phyloP scores from a whole-genome alignment of 305 asterid genomes.

The Fraxinus floribunda region DNA sequence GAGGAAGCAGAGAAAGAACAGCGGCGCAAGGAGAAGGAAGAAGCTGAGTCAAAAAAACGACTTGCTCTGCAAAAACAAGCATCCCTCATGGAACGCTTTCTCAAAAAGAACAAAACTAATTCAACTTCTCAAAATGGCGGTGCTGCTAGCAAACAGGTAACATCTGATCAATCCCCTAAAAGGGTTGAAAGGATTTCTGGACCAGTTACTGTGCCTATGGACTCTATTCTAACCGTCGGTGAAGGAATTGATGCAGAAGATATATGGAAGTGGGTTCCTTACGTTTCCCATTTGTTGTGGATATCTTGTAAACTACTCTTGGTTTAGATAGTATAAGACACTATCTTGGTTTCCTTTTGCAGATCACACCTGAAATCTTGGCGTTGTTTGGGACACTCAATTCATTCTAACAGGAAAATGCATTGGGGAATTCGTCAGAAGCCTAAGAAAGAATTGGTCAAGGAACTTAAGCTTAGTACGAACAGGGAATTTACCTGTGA shows the following conservation, averaged over 20 bases:
- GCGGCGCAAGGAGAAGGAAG: conserved; percentile 85
- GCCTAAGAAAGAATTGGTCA: conserved; percentile 73
- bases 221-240: conserved; percentile 48
- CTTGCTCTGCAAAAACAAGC: conserved; percentile 83
- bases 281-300: conserved; percentile 16
- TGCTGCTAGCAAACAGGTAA: conserved; percentile 32
- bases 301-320: background rate
- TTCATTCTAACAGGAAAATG: conserved; percentile 41
- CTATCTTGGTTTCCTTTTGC: conserved; percentile 33
- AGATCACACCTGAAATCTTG: conserved; percentile 76
- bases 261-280: conserved; percentile 60
- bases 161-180: conserved; percentile 31
- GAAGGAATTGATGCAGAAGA: conserved; percentile 41
- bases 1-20: conserved; percentile 76
- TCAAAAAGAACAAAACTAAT: conserved; percentile 49
- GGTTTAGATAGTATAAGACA: conserved; percentile 12
- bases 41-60: conserved; percentile 60
- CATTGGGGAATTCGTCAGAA: conserved; percentile 84
- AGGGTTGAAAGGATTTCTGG: conserved; percentile 34
- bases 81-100: conserved; percentile 86
- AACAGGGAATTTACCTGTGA: conserved; percentile 50
- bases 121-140: conserved; percentile 37
- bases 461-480: conserved; percentile 80
- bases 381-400: conserved; percentile 41
- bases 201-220: conserved; percentile 68